Percentiles rank a stretch among this genome's conserved stretches.
Conservation (phyloP, 2,329 filamentous ascomycete species). For the Paracorniculantispora psalliotae region DNA sequence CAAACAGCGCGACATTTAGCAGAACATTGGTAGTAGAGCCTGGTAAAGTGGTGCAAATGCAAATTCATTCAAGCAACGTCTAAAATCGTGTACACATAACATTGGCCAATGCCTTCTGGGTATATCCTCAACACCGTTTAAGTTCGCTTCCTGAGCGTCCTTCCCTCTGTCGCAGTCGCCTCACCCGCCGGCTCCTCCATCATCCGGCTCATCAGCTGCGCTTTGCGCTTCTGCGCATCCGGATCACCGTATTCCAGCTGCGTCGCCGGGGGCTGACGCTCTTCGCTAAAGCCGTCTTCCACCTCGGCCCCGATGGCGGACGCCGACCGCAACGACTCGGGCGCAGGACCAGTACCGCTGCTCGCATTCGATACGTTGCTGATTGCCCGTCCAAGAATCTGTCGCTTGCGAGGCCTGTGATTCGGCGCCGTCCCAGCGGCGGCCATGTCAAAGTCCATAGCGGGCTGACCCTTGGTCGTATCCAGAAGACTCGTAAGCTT, state of each 20-base stretch:
- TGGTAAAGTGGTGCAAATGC: not conserved
- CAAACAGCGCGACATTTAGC: no score
- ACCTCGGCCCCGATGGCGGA: constrained; percentile 11
- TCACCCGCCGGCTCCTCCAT: constrained; percentile 20
- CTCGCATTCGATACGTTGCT: constrained; percentile 53
- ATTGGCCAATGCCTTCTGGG: not conserved
- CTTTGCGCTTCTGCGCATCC: constrained; percentile 40
- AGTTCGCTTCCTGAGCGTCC: constrained; percentile 7
- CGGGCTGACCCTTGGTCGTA: constrained; percentile 15
- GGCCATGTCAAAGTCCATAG: constrained; percentile 15
- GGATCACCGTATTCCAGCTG: constrained; percentile 52
- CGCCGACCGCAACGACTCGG: constrained; percentile 17
- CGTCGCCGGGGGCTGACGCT: constrained; percentile 38
- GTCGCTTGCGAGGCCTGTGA: constrained; percentile 35
- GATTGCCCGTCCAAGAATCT: constrained; percentile 53
- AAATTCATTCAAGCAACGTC: not conserved
- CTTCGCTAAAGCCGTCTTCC: constrained; percentile 23
- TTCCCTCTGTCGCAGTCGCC: not conserved
- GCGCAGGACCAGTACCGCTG: constrained; percentile 36
- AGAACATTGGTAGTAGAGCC: no score
- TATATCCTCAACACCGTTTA: not conserved
- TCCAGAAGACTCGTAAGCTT: constrained; percentile 41
- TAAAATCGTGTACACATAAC: no score
- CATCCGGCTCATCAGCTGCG: constrained; percentile 42
- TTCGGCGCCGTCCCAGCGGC: constrained; percentile 17